phyloP scores from a whole-genome alignment of 2,329 filamentous ascomycete genomes.

The Aaosphaeria pasadenensis region DNA sequence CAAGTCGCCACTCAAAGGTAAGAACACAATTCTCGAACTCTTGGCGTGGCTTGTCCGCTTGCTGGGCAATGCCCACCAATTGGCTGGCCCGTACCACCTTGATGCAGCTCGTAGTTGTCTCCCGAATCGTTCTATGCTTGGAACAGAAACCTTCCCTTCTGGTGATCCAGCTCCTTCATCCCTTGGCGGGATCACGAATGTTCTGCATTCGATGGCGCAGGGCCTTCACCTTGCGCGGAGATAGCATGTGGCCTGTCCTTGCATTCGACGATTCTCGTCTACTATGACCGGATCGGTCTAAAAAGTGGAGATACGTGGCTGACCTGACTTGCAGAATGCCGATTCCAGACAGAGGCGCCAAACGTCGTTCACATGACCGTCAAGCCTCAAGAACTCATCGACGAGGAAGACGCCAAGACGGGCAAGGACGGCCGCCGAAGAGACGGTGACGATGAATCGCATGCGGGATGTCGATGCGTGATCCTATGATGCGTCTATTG shows the following conservation, averaged over 20 bases:
- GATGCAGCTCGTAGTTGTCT: too few species aligned
- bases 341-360: conserved; percentile 68
- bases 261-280: too few species aligned
- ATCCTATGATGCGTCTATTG: conserved; percentile 47
- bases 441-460: conserved; percentile 54
- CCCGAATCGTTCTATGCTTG: too few species aligned
- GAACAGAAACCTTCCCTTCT: too few species aligned
- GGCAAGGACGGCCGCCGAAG: conserved; percentile 53
- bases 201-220: too few species aligned
- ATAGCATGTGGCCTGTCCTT: too few species aligned
- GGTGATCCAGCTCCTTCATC: too few species aligned
- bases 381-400: conserved; percentile 76
- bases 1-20: conserved; percentile 81
- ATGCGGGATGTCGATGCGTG: conserved; percentile 62
- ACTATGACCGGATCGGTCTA: neutral
- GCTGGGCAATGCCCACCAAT: conserved; percentile 11
- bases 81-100: conserved; percentile 1
- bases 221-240: too few species aligned
- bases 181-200: too few species aligned
- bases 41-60: conserved; percentile 18
- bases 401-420: conserved; percentile 73
- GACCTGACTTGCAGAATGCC: conserved; percentile 60
- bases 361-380: conserved; percentile 97
- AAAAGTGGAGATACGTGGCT: neutral
- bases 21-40: conserved; percentile 28